Conservation (phyloP, 1,139 yeast genomes). For the Pichiaceae sp. region DNA sequence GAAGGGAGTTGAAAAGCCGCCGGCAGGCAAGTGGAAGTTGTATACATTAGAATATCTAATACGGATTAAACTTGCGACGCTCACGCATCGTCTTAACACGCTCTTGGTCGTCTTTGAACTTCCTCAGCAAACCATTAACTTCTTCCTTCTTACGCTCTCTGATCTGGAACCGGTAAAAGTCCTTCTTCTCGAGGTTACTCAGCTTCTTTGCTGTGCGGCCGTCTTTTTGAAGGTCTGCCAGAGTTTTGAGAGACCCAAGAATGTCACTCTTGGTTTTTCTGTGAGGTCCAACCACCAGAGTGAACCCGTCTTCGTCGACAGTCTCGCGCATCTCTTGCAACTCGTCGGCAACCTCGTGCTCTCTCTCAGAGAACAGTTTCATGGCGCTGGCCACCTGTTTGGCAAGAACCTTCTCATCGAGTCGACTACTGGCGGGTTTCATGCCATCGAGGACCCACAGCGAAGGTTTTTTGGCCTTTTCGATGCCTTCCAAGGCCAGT, state of each 20-base stretch:
- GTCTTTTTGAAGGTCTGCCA: conserved; percentile 38
- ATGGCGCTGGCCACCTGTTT: conserved; percentile 50
- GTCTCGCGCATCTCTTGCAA: conserved; percentile 45
- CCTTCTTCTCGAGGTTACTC: conserved; percentile 77
- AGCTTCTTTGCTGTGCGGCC: conserved; percentile 49
- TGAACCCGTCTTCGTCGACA: conserved; percentile 92
- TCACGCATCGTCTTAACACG: conserved; percentile 72
- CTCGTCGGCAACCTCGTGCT: conserved; percentile 54
- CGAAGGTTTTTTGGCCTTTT: conserved; percentile 9
- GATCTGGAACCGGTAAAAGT: conserved; percentile 93
- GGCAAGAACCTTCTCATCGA: conserved; percentile 41
- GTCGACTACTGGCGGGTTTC: conserved; percentile 10
- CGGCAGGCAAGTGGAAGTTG: too few species aligned
- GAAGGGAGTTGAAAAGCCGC: too few species aligned
- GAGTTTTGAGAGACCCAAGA: conserved; percentile 44
- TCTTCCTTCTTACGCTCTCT: conserved; percentile 89
- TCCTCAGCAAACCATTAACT: conserved; percentile 75
- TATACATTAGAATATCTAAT: too few species aligned
- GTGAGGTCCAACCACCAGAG: conserved; percentile 79
- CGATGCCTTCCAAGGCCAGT: conserved; percentile 41
- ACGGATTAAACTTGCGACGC: conserved; percentile 79
- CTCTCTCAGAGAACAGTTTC: conserved; percentile 63
- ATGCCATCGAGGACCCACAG: not conserved
- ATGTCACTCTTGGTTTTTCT: conserved; percentile 71
- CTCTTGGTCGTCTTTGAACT: conserved; percentile 88